These are phyloP conservation scores for Fusarium oligoseptatum DNA, from an alignment of 2,329 filamentous ascomycete species.

Conservation along the genomic window DNA sequence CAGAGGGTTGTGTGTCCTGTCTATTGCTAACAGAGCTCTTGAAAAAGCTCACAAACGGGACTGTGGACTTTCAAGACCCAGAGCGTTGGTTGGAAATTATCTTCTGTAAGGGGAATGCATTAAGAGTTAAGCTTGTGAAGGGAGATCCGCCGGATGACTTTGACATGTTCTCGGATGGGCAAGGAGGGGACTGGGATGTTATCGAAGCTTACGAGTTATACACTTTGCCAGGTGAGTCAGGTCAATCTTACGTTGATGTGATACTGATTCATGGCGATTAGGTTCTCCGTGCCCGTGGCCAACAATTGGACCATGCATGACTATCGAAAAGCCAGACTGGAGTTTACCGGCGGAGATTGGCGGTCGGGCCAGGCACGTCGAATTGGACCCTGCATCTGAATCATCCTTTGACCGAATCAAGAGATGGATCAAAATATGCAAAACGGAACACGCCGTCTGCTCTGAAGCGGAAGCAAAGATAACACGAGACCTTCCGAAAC, in stretches of 20 bases:
- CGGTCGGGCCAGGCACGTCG: conserved; percentile 28
- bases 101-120: conserved; percentile 36
- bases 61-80: conserved; percentile 8
- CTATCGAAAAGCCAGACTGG: conserved; percentile 14
- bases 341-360: conserved; percentile 15
- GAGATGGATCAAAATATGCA: conserved; percentile 35
- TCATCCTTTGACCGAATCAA: conserved; percentile 30
- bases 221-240: conserved; percentile 29
- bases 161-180: conserved; percentile 25
- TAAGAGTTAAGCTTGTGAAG: conserved; percentile 8
- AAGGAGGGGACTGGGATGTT: background rate
- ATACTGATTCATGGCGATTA: background rate
- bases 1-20: conserved; percentile 29
- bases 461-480: conserved; percentile 20
- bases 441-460: conserved; percentile 26
- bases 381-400: conserved; percentile 24
- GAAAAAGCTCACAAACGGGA: conserved; percentile 18
- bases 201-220: conserved; percentile 36
- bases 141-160: conserved; percentile 26
- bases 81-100: conserved; percentile 24
- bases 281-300: conserved; percentile 35
- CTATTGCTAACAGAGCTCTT: conserved; percentile 15
- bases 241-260: fast-evolving
- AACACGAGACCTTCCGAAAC: conserved; percentile 28
- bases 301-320: conserved; percentile 33